Evolutionary conservation across 805 yeast species (phyloP), one percentile per base, ranked within the genome.

Genomic region (Zygotorulaspora chibaensis): DNA sequence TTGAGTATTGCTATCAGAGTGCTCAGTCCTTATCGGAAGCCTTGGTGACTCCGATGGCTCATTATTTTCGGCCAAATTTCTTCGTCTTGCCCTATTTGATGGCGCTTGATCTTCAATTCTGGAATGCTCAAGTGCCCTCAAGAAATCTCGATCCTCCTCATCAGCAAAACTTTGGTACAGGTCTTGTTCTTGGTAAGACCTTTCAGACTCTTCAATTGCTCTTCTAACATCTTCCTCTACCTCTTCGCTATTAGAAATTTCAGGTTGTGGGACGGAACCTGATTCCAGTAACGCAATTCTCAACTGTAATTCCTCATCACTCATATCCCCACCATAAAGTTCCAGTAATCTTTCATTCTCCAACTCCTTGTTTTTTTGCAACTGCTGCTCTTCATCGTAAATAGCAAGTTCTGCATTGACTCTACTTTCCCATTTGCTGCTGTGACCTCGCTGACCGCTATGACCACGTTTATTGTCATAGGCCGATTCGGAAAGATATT

Each of bases 201-300:
- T 40, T 17, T 45, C 43, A 18, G 57, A 53, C 30, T 58, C 64
- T 34, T 48, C 54, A 11, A 60, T 31, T 0, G 55, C 62, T 36
- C 57, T 43, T 39, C 44, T 31, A 3, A 58, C 39, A 7, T 55
- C 53, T 8, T 43, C 55, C 16, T 57, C 60, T 11, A 9, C 20
- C 8, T 42, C 43, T 8, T 38, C 46, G n/a, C 40, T 10, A 28
- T 16, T 42, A 8, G 30, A 25, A 2, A 39, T 46, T 12, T 34
- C 43, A 17, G 31, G 42, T 2, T 16, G 41, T 12, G 44, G 35
- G 26, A 27, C 39, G 2, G 52, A 42, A 43, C 56, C 55, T 2
- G 70, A 66, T 44, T 66, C 70, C 54, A 65, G 48, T 23, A 66
- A 38, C 2, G 70, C 70, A 38, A 66, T 65, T 41, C 55, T 49